These are phyloP conservation scores for Seiridium cupressi DNA, from an alignment of 2,329 filamentous ascomycete species.

Conservation along the genomic window DNA sequence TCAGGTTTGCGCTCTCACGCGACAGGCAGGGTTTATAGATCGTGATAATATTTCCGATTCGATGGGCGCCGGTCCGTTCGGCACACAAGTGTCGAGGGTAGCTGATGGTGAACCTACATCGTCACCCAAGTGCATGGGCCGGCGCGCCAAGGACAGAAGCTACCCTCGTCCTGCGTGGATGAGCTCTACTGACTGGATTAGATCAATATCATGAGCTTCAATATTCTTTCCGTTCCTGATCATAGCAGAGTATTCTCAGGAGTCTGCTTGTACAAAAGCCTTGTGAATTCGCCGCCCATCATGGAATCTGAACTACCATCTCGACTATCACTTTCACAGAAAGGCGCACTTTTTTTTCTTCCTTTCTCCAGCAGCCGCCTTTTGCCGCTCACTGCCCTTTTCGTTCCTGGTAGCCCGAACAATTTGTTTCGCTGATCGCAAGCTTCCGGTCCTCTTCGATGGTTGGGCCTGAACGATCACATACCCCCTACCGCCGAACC, in stretches of 20 bases:
- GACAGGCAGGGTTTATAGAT: conserved; percentile 17
- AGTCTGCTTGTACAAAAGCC: conserved; percentile 26
- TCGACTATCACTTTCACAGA: background rate
- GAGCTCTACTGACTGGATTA: background rate
- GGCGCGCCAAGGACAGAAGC: background rate
- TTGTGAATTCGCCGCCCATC: conserved; percentile 21
- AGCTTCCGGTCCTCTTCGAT: conserved; percentile 8
- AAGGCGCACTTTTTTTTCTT: background rate
- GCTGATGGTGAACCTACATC: conserved; percentile 13
- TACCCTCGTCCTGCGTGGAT: background rate
- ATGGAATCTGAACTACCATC: conserved; percentile 14
- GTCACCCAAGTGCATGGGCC: background rate
- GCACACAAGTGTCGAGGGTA: conserved; percentile 13
- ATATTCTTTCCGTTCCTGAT: conserved; percentile 9
- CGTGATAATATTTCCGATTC: conserved; percentile 27
- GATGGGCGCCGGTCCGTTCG: conserved; percentile 13
- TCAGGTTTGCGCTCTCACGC: conserved; percentile 28
- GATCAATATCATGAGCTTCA: conserved; percentile 18
- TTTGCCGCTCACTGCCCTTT: conserved; percentile 16
- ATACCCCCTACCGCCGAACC: conserved; percentile 2
- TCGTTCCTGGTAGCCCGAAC: conserved; percentile 9
- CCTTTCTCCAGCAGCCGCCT: conserved; percentile 15
- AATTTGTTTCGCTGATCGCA: conserved; percentile 9
- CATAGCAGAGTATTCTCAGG: conserved; percentile 12
- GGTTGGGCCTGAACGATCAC: conserved; percentile 2